Conservation (phyloP, 2,329 filamentous ascomycete genomes). For the Cordyceps cateniannulata region DNA sequence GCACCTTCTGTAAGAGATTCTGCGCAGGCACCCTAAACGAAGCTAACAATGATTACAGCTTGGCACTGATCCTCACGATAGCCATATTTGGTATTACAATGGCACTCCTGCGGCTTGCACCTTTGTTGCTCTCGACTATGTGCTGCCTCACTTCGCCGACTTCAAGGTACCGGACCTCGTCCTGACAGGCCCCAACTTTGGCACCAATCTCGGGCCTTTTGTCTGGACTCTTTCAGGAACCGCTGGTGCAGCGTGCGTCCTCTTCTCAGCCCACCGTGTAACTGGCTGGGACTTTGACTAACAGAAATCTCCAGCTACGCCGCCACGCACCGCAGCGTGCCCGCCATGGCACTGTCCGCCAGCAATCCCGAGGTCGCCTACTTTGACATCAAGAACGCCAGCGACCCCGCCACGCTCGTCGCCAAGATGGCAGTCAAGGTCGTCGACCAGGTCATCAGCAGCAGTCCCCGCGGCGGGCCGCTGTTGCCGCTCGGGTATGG, state of each 20-base stretch:
- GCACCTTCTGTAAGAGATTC: slow-evolving; percentile 21
- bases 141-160: slow-evolving; percentile 42
- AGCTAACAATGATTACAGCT: slow-evolving; percentile 16
- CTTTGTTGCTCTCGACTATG: slow-evolving; percentile 50
- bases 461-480: slow-evolving; percentile 23
- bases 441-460: slow-evolving; percentile 37
- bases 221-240: slow-evolving; percentile 46
- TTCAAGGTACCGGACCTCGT: slow-evolving; percentile 47
- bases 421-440: slow-evolving; percentile 37
- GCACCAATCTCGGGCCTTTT: slow-evolving; percentile 47
- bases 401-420: slow-evolving; percentile 37
- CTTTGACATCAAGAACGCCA: slow-evolving; percentile 29
- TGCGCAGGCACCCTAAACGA: not conserved
- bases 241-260: slow-evolving; percentile 34
- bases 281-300: not conserved
- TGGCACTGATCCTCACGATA: slow-evolving; percentile 44
- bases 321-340: slow-evolving; percentile 41
- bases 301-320: slow-evolving; percentile 31
- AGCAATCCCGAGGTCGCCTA: slow-evolving; percentile 37
- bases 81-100: slow-evolving; percentile 55
- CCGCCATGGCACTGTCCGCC: slow-evolving; percentile 43
- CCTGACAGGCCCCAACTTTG: slow-evolving; percentile 50
- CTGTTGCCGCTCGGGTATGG: slow-evolving; percentile 44
- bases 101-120: slow-evolving; percentile 50
- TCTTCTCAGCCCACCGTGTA: not conserved